These are phyloP conservation scores for Alternaria gansuensis DNA, from an alignment of 2,329 filamentous ascomycete genomes.

Conservation along the genomic window DNA sequence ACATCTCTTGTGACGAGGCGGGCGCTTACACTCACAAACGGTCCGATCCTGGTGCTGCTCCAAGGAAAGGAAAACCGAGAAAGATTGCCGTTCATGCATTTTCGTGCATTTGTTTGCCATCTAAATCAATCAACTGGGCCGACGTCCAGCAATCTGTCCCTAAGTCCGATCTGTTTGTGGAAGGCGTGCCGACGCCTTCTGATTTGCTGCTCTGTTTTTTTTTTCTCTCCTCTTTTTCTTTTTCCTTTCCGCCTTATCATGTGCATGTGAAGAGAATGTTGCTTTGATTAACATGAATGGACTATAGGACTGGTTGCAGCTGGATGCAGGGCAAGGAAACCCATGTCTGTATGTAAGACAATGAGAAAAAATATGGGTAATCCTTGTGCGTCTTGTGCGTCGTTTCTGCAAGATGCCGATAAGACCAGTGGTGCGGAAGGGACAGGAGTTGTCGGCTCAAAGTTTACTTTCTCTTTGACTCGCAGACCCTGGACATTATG, in stretches of 20 bases:
- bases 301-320: neutral
- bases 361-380: conserved; percentile 2
- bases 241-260: neutral
- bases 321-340: neutral
- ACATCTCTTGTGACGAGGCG: conserved; percentile 4
- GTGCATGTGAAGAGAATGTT: neutral
- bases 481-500: neutral
- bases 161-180: neutral
- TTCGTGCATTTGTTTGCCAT: conserved; percentile 8
- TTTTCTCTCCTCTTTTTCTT: neutral
- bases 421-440: conserved; percentile 2
- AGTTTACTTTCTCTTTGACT: neutral
- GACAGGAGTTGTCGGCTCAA: neutral
- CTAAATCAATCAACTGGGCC: conserved; percentile 8
- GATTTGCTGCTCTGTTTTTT: neutral
- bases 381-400: neutral
- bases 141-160: conserved; percentile 1
- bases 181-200: conserved; percentile 3
- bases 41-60: conserved; percentile 2
- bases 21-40: conserved; percentile 9
- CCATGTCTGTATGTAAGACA: neutral
- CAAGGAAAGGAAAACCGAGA: conserved; percentile 3
- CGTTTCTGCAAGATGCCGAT: conserved; percentile 6
- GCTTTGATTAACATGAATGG: neutral
- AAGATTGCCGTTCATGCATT: conserved; percentile 4